Evolutionary conservation across 805 yeast genomes (phyloP).

Genomic region (Candida methanosorbosa): DNA sequence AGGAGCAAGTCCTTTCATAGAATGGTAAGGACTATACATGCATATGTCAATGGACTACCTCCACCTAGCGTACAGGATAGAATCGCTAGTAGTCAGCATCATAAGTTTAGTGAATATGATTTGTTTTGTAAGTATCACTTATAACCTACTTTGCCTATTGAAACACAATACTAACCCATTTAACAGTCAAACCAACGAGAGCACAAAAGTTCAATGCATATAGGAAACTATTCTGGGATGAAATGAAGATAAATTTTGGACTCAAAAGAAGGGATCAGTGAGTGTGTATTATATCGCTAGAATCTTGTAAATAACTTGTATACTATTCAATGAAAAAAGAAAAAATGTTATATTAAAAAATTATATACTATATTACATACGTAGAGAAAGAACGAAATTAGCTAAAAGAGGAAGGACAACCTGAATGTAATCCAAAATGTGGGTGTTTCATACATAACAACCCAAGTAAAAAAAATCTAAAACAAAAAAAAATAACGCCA

Average conservation of each 20-base stretch:
- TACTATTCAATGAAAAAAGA: too few relatives aligned
- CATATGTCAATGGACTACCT: slow-evolving; percentile 53
- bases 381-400: too few relatives aligned
- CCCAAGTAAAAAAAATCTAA: too few relatives aligned
- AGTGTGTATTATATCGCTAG: too few relatives aligned
- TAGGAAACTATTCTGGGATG: slow-evolving; percentile 50
- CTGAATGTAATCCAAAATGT: too few relatives aligned
- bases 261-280: too few relatives aligned
- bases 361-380: too few relatives aligned
- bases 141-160: background rate
- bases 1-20: slow-evolving; percentile 51
- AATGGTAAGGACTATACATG: slow-evolving; percentile 56
- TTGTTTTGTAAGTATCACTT: slow-evolving; percentile 5
- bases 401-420: too few relatives aligned
- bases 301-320: too few relatives aligned
- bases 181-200: slow-evolving; percentile 40
- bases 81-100: slow-evolving; percentile 3
- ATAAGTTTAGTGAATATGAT: slow-evolving; percentile 9
- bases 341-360: too few relatives aligned
- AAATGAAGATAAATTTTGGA: slow-evolving; percentile 46
- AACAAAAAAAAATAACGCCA: background rate
- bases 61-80: slow-evolving; percentile 27
- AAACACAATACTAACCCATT: slow-evolving; percentile 4
- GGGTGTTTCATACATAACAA: too few relatives aligned
- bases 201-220: slow-evolving; percentile 55